Percentiles rank a stretch among this genome's conserved stretches.
These are phyloP conservation scores for Termitomyces eurrhizus DNA, from an alignment of 768 basidiomycete genomes.

Conservation along the genomic window DNA sequence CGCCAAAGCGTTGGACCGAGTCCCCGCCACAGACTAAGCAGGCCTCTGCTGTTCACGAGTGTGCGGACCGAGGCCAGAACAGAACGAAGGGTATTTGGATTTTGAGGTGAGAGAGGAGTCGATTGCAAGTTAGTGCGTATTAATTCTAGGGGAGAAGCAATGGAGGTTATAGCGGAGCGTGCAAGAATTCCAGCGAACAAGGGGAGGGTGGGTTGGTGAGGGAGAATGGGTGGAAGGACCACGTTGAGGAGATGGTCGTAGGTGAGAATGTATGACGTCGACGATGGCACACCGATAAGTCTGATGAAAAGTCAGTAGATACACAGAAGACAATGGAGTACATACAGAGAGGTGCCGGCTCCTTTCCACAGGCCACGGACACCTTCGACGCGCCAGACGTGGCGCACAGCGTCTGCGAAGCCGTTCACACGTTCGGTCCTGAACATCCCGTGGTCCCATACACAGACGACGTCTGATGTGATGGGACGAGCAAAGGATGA, in stretches of 20 bases:
- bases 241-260: conserved; percentile 83
- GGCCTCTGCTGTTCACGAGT: conserved; percentile 61
- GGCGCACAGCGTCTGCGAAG: conserved; percentile 79
- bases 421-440: conserved; percentile 74
- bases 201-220: conserved; percentile 54
- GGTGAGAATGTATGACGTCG: conserved; percentile 92
- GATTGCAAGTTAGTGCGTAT: conserved; percentile 92
- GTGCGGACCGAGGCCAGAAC: conserved; percentile 60
- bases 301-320: conserved; percentile 35
- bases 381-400: conserved; percentile 81
- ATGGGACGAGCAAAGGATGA: conserved; percentile 64
- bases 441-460: conserved; percentile 74
- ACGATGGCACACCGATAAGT: conserved; percentile 86
- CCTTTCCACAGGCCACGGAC: conserved; percentile 92
- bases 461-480: conserved; percentile 63
- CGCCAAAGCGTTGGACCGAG: conserved; percentile 92
- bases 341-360: conserved; percentile 85
- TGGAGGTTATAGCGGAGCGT: conserved; percentile 71
- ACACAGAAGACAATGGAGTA: conserved; percentile 6
- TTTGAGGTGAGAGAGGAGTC: conserved; percentile 65
- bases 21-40: conserved; percentile 81
- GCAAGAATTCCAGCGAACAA: conserved; percentile 81
- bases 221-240: conserved; percentile 56
- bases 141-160: conserved; percentile 87
- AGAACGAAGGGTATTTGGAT: conserved; percentile 74